These are phyloP conservation scores for Blumeriella jaapii DNA, from an alignment of 2,329 filamentous ascomycete species.

Conservation along the genomic window DNA sequence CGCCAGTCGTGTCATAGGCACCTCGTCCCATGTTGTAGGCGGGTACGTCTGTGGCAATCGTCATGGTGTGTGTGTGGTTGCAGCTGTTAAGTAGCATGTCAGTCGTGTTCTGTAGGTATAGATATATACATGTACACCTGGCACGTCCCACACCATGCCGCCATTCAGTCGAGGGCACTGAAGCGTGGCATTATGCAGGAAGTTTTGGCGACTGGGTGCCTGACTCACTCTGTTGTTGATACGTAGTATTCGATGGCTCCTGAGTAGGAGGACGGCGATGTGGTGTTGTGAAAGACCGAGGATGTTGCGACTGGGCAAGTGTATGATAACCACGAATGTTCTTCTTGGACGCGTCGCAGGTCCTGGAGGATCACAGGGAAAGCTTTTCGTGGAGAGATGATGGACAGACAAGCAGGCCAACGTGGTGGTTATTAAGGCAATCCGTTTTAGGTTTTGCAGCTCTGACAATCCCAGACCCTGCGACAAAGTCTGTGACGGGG, in stretches of 20 bases:
- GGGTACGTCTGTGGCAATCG: conserved; percentile 23
- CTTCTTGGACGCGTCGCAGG: conserved; percentile 1
- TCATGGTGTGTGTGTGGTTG: conserved; percentile 17
- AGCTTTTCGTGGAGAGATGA: background rate
- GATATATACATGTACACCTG: background rate
- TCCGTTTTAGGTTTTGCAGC: conserved; percentile 17
- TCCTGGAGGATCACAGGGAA: background rate
- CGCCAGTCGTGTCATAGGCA: conserved; percentile 40
- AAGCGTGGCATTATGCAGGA: background rate
- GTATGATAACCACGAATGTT: too few species aligned
- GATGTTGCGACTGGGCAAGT: too few species aligned
- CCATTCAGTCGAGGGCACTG: too few species aligned
- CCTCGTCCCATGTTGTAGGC: conserved; percentile 38
- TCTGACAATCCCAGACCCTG: conserved; percentile 23
- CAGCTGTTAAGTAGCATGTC: too few species aligned
- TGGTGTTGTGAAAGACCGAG: conserved; percentile 7
- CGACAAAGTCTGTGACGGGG: conserved; percentile 24
- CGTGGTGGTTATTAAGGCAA: conserved; percentile 11
- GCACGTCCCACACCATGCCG: too few species aligned
- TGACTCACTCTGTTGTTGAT: conserved; percentile 20
- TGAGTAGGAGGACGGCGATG: conserved; percentile 6
- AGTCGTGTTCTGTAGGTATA: conserved; percentile 13
- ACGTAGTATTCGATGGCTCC: conserved; percentile 12
- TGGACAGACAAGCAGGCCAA: background rate
- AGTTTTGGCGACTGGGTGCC: background rate